Percentiles rank a stretch among this genome's conserved stretches.
Conservation (phyloP, 805 yeast species). For the Candida pini region DNA sequence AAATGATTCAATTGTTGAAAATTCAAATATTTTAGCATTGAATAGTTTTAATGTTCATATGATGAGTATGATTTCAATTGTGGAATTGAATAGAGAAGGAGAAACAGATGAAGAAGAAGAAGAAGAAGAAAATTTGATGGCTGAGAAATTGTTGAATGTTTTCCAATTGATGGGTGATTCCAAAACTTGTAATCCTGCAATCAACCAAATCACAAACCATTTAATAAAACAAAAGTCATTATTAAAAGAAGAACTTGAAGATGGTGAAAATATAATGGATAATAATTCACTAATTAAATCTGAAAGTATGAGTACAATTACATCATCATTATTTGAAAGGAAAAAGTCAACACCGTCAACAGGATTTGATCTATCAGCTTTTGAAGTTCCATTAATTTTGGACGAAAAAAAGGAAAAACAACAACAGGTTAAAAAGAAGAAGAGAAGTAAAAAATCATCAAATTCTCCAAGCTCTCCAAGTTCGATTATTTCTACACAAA, state of each 20-base stretch:
- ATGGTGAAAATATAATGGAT: conserved; percentile 12
- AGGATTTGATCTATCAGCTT: conserved; percentile 26
- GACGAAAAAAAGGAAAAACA: conserved; percentile 1
- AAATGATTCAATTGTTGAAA: conserved; percentile 14
- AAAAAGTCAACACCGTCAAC: conserved; percentile 3
- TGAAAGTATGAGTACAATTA: conserved; percentile 8
- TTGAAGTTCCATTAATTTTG: conserved; percentile 19
- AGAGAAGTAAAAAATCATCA: conserved; percentile 18
- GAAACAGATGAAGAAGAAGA: conserved; percentile 12
- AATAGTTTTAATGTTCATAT: conserved; percentile 30
- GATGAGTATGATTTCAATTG: conserved; percentile 21
- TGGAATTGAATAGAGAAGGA: conserved; percentile 12
- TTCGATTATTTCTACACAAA: conserved; percentile 23
- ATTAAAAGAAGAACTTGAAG: conserved; percentile 3
- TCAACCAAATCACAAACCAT: conserved; percentile 15
- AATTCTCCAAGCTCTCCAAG: conserved; percentile 24
- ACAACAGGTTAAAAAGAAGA: conserved; percentile 7
- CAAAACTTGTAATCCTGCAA: conserved; percentile 20
- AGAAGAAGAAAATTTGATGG: conserved; percentile 8
- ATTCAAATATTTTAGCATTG: conserved; percentile 22
- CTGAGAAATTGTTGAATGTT: conserved; percentile 16
- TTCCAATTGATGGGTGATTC: conserved; percentile 19
- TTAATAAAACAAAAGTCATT: conserved; percentile 13
- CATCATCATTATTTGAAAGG: conserved; percentile 19
- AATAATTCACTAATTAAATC: conserved; percentile 23